phyloP scores from a whole-genome alignment of 2,329 filamentous ascomycete genomes.

The Fusarium scirpi region DNA sequence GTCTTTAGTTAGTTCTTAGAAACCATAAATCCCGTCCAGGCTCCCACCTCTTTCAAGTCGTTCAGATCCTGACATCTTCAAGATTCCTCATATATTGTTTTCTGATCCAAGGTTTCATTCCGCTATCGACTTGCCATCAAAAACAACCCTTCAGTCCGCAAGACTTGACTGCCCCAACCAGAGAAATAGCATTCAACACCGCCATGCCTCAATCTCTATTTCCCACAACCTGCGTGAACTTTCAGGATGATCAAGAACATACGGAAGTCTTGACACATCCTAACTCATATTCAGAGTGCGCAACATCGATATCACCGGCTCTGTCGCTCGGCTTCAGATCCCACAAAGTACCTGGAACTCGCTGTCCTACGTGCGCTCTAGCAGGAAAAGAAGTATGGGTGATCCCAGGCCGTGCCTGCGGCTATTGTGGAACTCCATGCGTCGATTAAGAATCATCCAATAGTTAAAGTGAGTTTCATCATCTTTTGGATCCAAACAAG shows the following conservation, averaged over 20 bases:
- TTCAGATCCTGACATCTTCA: constrained; percentile 14
- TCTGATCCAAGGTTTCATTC: constrained; percentile 15
- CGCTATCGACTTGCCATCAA: not conserved
- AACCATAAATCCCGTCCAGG: constrained; percentile 52
- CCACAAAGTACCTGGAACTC: constrained; percentile 60
- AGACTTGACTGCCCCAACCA: not conserved
- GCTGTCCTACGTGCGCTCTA: constrained; percentile 63
- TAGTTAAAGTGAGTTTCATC: constrained; percentile 10
- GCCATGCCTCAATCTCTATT: constrained; percentile 15
- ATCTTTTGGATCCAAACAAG: not conserved
- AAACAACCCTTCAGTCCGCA: not conserved
- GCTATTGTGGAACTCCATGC: constrained; percentile 62
- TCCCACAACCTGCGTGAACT: not conserved
- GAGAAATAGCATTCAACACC: constrained; percentile 24
- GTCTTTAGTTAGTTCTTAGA: constrained; percentile 36
- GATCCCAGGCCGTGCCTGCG: constrained; percentile 64
- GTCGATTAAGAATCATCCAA: constrained; percentile 31
- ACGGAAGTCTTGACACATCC: not conserved
- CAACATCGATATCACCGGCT: not conserved
- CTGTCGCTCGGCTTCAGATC: constrained; percentile 9
- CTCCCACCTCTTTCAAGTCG: constrained; percentile 43
- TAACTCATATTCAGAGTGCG: not conserved
- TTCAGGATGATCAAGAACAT: not conserved
- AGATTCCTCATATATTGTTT: constrained; percentile 31
- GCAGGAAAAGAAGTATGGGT: constrained; percentile 67